phyloP scores from a whole-genome alignment of 768 basidiomycete species.

The Tephrocybe sp. region DNA sequence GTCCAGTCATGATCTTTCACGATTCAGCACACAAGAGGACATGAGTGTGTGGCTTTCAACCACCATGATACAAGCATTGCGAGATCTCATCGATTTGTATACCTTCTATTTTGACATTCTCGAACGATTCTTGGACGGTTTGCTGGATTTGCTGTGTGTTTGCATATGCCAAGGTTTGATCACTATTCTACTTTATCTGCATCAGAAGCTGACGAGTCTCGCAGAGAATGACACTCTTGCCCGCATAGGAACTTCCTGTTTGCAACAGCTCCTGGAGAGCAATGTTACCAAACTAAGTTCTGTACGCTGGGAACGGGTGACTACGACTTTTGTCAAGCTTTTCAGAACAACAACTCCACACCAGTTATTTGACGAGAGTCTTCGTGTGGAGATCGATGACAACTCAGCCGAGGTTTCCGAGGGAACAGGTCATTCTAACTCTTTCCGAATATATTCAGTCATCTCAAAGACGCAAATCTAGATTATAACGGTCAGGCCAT shows the following conservation, averaged over 20 bases:
- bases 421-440: conserved; percentile 28
- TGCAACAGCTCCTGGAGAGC: conserved; percentile 93
- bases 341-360: conserved; percentile 98
- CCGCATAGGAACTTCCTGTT: conserved; percentile 94
- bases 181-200: not conserved
- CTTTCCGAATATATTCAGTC: not conserved
- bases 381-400: conserved; percentile 82
- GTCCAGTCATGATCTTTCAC: conserved; percentile 87
- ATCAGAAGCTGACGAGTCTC: conserved; percentile 5
- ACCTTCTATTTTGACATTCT: conserved; percentile 93
- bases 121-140: conserved; percentile 88
- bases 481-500: conserved; percentile 69
- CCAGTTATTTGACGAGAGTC: conserved; percentile 90
- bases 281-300: conserved; percentile 87
- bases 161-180: conserved; percentile 96
- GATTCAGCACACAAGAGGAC: conserved; percentile 96
- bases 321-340: conserved; percentile 91
- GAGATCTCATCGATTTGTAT: conserved; percentile 93
- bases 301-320: conserved; percentile 87
- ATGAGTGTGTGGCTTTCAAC: conserved; percentile 99
- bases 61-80: conserved; percentile 97
- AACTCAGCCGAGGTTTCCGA: conserved; percentile 56
- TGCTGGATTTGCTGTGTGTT: conserved; percentile 89
- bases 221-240: conserved; percentile 97
- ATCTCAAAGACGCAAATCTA: conserved; percentile 21